Evolutionary conservation across 2,329 filamentous ascomycete genomes (phyloP), one percentile per base, ranked within the genome.

Genomic region (Lasiodiplodia sp.): DNA sequence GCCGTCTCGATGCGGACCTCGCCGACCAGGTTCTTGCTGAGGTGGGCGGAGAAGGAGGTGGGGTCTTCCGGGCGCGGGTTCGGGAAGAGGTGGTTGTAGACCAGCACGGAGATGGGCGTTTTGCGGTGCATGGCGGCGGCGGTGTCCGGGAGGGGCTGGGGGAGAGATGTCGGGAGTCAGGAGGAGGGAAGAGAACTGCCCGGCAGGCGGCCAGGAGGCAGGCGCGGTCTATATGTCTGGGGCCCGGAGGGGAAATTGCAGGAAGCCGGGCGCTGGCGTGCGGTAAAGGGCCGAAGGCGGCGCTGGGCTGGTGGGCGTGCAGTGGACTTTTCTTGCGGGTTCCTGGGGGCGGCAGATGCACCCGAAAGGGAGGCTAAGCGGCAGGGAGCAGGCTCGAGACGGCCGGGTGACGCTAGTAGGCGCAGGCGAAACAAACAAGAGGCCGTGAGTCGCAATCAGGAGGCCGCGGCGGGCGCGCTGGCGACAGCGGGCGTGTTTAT

Each of bases 1-100:
- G 90, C 87, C 1, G 92, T 92, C 79, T 94, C 92, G 76, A 92
- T 89, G 69, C 92, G 90, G 69, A 94, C 91, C 82, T 94, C 92
- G 72, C 88, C 87, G 62, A 94, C 90, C 60, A 94, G 87, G 78
- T 88, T 87, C 69, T 90, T 88, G 73, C 90, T 88, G 57, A 94
- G 86, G 53, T 94, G 86, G 52, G 86, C 86, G 67, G 88, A 85
- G 81, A 94, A 94, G 75, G 88, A 91, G 68, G 87, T 86, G 12
- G 92, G 91, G 74, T 94, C 92, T 69, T 84, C 87, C 16, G 87
- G 79, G 71, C 88, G 88, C 16, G 90, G 88, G 68, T 87, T 88
- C 23, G 91, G 90, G 76, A 91, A 92, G 82, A 94, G 90, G 75
- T 84, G 83, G 80, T 90, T 87, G 85, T 92, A 92, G 70, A 94